phyloP scores from a whole-genome alignment of 2,329 filamentous ascomycete species.

The Clonostachys rosea region DNA sequence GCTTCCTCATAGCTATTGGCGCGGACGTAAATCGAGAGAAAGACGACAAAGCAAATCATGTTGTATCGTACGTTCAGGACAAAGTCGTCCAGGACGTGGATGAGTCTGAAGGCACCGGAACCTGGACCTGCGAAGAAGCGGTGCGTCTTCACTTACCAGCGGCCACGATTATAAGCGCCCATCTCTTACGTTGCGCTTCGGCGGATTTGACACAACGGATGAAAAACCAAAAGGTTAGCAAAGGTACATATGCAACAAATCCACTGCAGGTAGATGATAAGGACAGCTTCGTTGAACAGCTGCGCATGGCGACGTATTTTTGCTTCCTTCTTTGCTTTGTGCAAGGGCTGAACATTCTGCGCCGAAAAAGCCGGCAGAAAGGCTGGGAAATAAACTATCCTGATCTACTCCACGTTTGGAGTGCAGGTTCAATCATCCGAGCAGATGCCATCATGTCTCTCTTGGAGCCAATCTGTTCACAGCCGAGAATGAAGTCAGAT shows the following conservation, averaged over 20 bases:
- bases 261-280: slow-evolving; percentile 28
- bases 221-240: slow-evolving; percentile 26
- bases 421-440: slow-evolving; percentile 67
- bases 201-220: slow-evolving; percentile 54
- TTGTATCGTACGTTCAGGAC: slow-evolving; percentile 60
- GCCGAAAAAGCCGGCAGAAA: slow-evolving; percentile 50
- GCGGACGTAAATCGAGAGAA: no score
- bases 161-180: slow-evolving; percentile 58
- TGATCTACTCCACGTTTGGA: slow-evolving; percentile 58
- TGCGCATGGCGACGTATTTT: slow-evolving; percentile 57
- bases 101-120: slow-evolving; percentile 61
- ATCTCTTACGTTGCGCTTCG: slow-evolving; percentile 60
- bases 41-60: slow-evolving; percentile 28
- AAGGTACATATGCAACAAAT: slow-evolving; percentile 13
- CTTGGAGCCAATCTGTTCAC: slow-evolving; percentile 43
- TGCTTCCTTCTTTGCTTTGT: slow-evolving; percentile 58
- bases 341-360: slow-evolving; percentile 63
- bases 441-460: slow-evolving; percentile 56
- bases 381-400: slow-evolving; percentile 53
- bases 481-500: slow-evolving; percentile 24
- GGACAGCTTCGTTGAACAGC: slow-evolving; percentile 46
- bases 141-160: slow-evolving; percentile 57
- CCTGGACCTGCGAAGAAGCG: slow-evolving; percentile 61
- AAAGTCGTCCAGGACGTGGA: slow-evolving; percentile 69
- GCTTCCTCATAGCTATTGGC: no score